Evolutionary conservation across 83 land plant species (phyloP), one percentile per base, ranked within the genome.

Genomic region (Diphasiastrum complanatum): DNA sequence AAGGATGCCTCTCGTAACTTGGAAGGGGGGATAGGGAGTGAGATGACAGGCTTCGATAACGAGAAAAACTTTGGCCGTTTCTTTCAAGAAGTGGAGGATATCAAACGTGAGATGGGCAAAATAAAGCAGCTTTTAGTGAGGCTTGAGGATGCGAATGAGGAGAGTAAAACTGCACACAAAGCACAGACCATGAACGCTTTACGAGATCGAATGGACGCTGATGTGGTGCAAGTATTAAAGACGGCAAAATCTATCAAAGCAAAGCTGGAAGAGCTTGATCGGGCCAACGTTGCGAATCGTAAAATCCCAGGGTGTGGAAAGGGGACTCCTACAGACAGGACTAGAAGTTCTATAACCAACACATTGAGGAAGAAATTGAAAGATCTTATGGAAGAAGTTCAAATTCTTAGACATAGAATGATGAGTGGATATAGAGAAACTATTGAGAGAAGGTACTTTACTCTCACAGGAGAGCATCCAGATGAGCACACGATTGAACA

Each of bases 351-450:
- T 8, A 70, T 85, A 31, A 79, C 83, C 47, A 75, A 62, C 55
- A 84, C 79, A n/a, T 65, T 80, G 47, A 31, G 81, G 47, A 87
- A 76, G 67, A 84, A 79, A 66, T 77, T 87, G 31, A 56, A 74
- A 62, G 85, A 84, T 22, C 33, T 66, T 5, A 87, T 87, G 92
- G 79, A 64, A 19, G 52, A 51, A 22, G 84, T 87, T 47, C 75
- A 70, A 50, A 54, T 20, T 27, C 72, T 87, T 38, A 48, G 92
- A 25, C 50, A 64, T 25, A 60, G 41, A 47, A 76, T 84, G 55
- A 43, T 55, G 40, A 48, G 64, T 5, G 92, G 81, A 78, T 79
- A 87, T 59, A 64, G 72, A 45, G 89, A 87, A 55, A 84, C 92
- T 6, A 65, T 87, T 5, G 73, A 72, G 69, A 67, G 92, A 46